Evolutionary conservation across 139 green algal genomes (phyloP).

Genomic region (Haematococcus sp.): DNA sequence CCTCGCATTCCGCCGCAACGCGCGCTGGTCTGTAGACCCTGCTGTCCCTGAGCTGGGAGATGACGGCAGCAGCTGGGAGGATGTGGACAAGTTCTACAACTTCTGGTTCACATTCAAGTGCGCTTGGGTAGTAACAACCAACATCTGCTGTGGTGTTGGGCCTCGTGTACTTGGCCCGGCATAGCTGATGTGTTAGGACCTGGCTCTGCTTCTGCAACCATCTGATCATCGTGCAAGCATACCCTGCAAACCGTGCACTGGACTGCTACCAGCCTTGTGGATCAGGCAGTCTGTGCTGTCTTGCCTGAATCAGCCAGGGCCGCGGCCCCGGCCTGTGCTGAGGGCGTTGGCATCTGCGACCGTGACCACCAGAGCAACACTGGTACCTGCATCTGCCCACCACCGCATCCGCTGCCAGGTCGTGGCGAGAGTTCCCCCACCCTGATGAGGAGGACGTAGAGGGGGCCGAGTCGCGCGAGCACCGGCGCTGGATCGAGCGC

Average conservation of each 20-base stretch:
- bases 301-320: too few relatives aligned
- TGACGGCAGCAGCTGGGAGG: constrained; percentile 39
- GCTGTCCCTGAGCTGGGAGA: constrained; percentile 79
- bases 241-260: too few relatives aligned
- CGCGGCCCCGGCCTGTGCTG: too few relatives aligned
- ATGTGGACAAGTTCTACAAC: constrained; percentile 90
- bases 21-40: constrained; percentile 69
- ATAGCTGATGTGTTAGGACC: too few relatives aligned
- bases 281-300: too few relatives aligned
- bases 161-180: too few relatives aligned
- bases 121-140: background rate
- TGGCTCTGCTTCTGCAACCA: too few relatives aligned
- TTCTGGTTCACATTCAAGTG: constrained; percentile 85
- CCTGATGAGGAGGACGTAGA: constrained; percentile 94
- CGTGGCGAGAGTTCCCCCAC: constrained; percentile 95
- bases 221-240: too few relatives aligned
- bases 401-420: constrained; percentile 72
- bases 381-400: too few relatives aligned
- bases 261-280: too few relatives aligned
- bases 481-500: constrained; percentile 90
- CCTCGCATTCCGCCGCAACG: constrained; percentile 89
- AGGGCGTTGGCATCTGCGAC: too few relatives aligned
- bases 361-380: too few relatives aligned
- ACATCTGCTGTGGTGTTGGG: background rate
- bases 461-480: constrained; percentile 75